phyloP scores from a whole-genome alignment of 225 moss, liverwort and hornwort species.

The Physcomitrellopsis africana region DNA sequence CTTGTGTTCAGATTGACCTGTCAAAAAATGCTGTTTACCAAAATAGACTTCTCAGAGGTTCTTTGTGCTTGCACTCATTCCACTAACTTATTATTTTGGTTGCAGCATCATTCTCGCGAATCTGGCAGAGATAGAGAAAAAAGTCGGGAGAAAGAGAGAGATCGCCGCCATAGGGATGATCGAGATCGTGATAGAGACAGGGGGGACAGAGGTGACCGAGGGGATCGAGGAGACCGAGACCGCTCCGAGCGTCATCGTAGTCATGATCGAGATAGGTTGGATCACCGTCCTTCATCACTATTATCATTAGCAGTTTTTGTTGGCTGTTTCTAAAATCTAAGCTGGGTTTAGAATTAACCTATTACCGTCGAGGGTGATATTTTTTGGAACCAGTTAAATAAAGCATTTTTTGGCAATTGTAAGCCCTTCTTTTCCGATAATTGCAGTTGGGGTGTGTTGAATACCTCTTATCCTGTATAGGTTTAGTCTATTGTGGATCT shows the following conservation, averaged over 20 bases:
- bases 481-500: background rate
- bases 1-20: slow-evolving; percentile 41
- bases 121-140: slow-evolving; percentile 86
- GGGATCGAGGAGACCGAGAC: slow-evolving; percentile 49
- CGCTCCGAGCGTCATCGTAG: slow-evolving; percentile 61
- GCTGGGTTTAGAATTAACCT: too few species aligned
- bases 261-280: slow-evolving; percentile 80
- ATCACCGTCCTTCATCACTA: background rate
- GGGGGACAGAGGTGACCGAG: slow-evolving; percentile 52
- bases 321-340: background rate
- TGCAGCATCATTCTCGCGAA: slow-evolving; percentile 90
- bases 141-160: slow-evolving; percentile 83
- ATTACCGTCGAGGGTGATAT: background rate
- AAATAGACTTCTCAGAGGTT: slow-evolving; percentile 21
- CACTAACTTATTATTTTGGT: slow-evolving; percentile 37
- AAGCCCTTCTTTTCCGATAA: too few species aligned
- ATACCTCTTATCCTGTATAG: too few species aligned
- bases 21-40: slow-evolving; percentile 33
- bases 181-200: slow-evolving; percentile 69
- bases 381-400: background rate
- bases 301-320: background rate
- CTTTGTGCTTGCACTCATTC: slow-evolving; percentile 18
- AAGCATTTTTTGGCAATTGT: background rate
- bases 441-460: too few species aligned
- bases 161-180: slow-evolving; percentile 86